Percentiles rank a stretch among this genome's conserved stretches.
phyloP scores from a whole-genome alignment of 2,329 filamentous ascomycete species.

The Alternaria arborescens region DNA sequence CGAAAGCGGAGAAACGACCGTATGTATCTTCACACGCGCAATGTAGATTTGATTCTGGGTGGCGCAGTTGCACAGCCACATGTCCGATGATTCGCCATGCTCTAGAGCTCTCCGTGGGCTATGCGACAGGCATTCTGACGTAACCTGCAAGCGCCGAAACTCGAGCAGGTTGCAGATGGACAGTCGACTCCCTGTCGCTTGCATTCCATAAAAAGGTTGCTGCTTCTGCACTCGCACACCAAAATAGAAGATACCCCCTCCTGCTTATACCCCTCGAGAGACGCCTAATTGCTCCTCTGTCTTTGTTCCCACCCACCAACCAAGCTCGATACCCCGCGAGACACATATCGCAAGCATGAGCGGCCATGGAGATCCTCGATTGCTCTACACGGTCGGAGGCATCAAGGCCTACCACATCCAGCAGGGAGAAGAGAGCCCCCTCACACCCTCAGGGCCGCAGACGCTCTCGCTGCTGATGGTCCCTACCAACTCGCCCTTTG shows the following conservation, averaged over 20 bases:
- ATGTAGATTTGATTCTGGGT: neutral
- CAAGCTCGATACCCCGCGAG: constrained; percentile 18
- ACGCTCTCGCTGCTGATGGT: constrained; percentile 96
- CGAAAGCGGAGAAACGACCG: neutral
- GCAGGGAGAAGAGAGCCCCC: constrained; percentile 81
- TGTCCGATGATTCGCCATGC: constrained; percentile 3
- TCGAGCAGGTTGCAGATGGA: constrained; percentile 22
- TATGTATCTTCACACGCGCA: neutral
- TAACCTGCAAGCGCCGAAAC: constrained; percentile 26
- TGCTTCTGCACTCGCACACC: constrained; percentile 9
- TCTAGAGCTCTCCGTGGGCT: constrained; percentile 1
- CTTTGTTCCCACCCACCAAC: neutral
- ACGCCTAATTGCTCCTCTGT: neutral
- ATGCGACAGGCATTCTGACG: constrained; percentile 15
- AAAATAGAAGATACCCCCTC: constrained; percentile 29
- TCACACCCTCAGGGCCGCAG: constrained; percentile 87
- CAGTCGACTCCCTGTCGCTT: constrained; percentile 12
- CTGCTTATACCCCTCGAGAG: neutral
- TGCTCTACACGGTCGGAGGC: constrained; percentile 73
- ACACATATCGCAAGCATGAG: constrained; percentile 50
- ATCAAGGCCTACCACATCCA: constrained; percentile 92
- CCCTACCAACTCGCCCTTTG: constrained; percentile 79
- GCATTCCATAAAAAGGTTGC: constrained; percentile 23
- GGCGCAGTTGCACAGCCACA: constrained; percentile 15
- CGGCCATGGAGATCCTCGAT: constrained; percentile 63